Conservation (phyloP, 306 rosid species). For the Clitoria ternatea region DNA sequence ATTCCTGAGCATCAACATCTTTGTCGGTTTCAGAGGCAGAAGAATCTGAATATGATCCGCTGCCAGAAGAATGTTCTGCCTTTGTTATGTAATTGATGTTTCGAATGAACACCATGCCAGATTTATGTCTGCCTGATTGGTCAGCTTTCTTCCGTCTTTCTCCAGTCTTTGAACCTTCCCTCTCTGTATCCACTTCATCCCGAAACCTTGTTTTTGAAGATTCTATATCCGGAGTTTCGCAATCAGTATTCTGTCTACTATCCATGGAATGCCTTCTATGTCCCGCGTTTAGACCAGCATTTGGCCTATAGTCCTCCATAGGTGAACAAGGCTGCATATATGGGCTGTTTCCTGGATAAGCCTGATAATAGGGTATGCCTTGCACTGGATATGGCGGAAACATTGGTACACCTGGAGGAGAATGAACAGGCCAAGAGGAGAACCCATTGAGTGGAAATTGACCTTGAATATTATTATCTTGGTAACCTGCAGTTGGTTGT, state of each 20-base stretch:
- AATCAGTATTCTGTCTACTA: conserved; percentile 47
- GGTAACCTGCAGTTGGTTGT: conserved; percentile 54
- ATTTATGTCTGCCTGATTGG: conserved; percentile 50
- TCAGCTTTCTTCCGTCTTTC: conserved; percentile 48
- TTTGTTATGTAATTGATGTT: conserved; percentile 79
- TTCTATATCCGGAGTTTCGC: conserved; percentile 44
- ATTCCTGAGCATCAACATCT: conserved; percentile 44
- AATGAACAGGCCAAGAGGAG: conserved; percentile 82
- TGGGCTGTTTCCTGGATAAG: conserved; percentile 57
- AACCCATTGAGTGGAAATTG: conserved; percentile 69
- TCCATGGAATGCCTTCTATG: conserved; percentile 75
- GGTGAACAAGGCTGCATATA: conserved; percentile 56
- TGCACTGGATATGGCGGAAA: conserved; percentile 74
- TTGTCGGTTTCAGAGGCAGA: conserved; percentile 58
- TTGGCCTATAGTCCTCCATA: conserved; percentile 50
- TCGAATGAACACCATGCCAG: conserved; percentile 68
- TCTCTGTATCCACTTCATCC: conserved; percentile 49
- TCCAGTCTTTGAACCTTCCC: conserved; percentile 41
- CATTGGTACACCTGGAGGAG: conserved; percentile 62
- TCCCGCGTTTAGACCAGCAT: conserved; percentile 42
- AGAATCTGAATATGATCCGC: conserved; percentile 56
- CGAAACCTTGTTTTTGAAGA: conserved; percentile 38
- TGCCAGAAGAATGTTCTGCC: conserved; percentile 49
- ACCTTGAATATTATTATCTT: conserved; percentile 61
- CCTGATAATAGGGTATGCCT: conserved; percentile 80